A percentile compares a stretch with the other conserved stretches of the same genome.
phyloP scores from a whole-genome alignment of 441 rosid genomes.

The Pelargonium cotyledonis region DNA sequence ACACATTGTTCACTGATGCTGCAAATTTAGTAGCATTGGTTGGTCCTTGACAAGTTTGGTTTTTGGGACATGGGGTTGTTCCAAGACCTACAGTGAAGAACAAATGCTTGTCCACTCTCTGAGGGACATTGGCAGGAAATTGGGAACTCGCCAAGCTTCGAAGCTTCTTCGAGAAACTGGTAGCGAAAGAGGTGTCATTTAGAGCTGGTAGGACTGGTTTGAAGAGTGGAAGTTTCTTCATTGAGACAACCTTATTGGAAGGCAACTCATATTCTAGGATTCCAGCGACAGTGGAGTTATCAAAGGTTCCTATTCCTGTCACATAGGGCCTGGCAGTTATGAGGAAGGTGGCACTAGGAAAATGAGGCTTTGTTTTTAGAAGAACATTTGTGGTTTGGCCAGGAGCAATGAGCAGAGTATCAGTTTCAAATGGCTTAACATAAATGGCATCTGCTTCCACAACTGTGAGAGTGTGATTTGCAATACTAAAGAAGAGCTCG shows the following conservation, averaged over 20 bases:
- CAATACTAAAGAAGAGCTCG: slow-evolving; percentile 49
- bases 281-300: slow-evolving; percentile 32
- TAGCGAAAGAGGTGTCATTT: slow-evolving; percentile 37
- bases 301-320: slow-evolving; percentile 32
- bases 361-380: slow-evolving; percentile 33
- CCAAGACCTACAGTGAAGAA: slow-evolving; percentile 49
- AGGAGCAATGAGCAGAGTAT: slow-evolving; percentile 43
- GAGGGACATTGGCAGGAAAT: slow-evolving; percentile 48
- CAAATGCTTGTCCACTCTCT: slow-evolving; percentile 40
- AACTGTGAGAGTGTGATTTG: slow-evolving; percentile 53
- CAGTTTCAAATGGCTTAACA: slow-evolving; percentile 40
- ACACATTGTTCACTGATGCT: slow-evolving; percentile 53
- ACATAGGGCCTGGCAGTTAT: slow-evolving; percentile 48
- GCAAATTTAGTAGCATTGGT: slow-evolving; percentile 37
- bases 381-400: slow-evolving; percentile 58
- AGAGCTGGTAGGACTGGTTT: slow-evolving; percentile 37
- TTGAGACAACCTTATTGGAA: slow-evolving; percentile 20
- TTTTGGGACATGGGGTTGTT: slow-evolving; percentile 34
- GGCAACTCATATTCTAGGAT: slow-evolving; percentile 11
- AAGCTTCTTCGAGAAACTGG: slow-evolving; percentile 33
- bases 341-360: slow-evolving; percentile 34
- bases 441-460: slow-evolving; percentile 59
- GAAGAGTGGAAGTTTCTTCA: slow-evolving; percentile 38
- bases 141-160: slow-evolving; percentile 34
- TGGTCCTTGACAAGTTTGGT: slow-evolving; percentile 6